A percentile compares a stretch with the other conserved stretches of the same genome.
phyloP scores from a whole-genome alignment of 371 early-diverging fungal genomes.

The Rhizopus arrhizus region DNA sequence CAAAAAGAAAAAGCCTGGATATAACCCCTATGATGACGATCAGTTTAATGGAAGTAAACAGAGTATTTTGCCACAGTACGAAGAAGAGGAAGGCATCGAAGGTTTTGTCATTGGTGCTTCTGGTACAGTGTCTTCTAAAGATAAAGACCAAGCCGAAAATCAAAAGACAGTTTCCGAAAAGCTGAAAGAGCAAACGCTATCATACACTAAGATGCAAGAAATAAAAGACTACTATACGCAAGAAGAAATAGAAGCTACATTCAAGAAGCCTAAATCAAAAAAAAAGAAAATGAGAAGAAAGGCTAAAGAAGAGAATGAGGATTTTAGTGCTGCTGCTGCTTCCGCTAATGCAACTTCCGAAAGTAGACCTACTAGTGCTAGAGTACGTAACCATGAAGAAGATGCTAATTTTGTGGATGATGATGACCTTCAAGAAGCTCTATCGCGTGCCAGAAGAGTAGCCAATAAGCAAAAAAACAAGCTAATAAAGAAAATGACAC shows the following conservation, averaged over 20 bases:
- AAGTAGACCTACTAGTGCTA: not conserved
- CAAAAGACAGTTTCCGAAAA: slow-evolving; percentile 58
- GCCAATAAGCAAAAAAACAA: slow-evolving; percentile 59
- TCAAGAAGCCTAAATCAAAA: slow-evolving; percentile 78
- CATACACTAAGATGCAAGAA: slow-evolving; percentile 66
- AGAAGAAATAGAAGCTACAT: slow-evolving; percentile 77
- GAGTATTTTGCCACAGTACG: slow-evolving; percentile 81
- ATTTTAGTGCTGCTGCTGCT: slow-evolving; percentile 35
- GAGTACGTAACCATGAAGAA: slow-evolving; percentile 19
- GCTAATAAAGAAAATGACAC: slow-evolving; percentile 50
- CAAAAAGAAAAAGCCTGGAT: slow-evolving; percentile 72
- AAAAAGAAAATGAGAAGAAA: slow-evolving; percentile 56
- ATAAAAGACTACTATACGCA: slow-evolving; percentile 83
- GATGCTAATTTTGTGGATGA: slow-evolving; percentile 90
- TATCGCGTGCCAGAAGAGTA: slow-evolving; percentile 74
- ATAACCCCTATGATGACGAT: slow-evolving; percentile 83
- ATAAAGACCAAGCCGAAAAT: slow-evolving; percentile 21
- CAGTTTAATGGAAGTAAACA: slow-evolving; percentile 64
- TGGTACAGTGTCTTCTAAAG: slow-evolving; percentile 22
- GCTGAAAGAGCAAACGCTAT: slow-evolving; percentile 63
- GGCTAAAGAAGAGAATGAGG: slow-evolving; percentile 45
- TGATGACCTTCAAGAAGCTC: slow-evolving; percentile 86
- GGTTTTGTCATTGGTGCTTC: slow-evolving; percentile 53
- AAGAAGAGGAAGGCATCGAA: slow-evolving; percentile 66
- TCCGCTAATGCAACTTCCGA: slow-evolving; percentile 1